Evolutionary conservation across 208 protist genomes (phyloP).

Genomic region (Trypanosoma theileri): DNA sequence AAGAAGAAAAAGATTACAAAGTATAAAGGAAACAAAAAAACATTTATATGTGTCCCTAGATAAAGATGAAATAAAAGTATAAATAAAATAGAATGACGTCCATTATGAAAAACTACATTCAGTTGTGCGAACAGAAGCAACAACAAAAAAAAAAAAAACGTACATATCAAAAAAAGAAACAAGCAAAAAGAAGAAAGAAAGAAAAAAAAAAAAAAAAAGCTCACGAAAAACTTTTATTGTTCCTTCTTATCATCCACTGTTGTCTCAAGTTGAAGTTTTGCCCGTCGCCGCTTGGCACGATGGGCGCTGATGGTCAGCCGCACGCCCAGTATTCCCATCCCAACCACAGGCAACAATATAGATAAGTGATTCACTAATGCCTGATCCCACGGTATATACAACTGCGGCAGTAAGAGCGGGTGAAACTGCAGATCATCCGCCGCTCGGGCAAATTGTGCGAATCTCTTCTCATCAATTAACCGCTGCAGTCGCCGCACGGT

Average conservation of each 20-base stretch:
- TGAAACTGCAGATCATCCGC: conserved; percentile 78
- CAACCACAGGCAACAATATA: conserved; percentile 57
- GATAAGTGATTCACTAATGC: conserved; percentile 53
- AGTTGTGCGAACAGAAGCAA: background rate
- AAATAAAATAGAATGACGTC: background rate
- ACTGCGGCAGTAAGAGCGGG: conserved; percentile 66
- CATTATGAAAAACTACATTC: background rate
- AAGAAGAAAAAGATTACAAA: too few species aligned
- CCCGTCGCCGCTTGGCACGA: background rate
- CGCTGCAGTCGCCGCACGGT: conserved; percentile 34
- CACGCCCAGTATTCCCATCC: conserved; percentile 34
- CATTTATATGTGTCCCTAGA: background rate
- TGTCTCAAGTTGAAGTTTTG: conserved; percentile 15
- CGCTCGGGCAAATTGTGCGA: conserved; percentile 50
- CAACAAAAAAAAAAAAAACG: background rate
- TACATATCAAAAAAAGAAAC: background rate
- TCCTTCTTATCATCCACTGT: conserved; percentile 2
- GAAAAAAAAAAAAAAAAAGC: background rate
- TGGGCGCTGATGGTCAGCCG: conserved; percentile 34
- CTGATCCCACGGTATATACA: conserved; percentile 82
- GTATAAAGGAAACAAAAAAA: too few species aligned
- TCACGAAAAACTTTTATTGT: background rate
- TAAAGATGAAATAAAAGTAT: too few species aligned
- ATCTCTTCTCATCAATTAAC: conserved; percentile 28
- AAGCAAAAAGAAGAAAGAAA: background rate